Evolutionary conservation across 2,329 filamentous ascomycete species (phyloP).

Genomic region (Monosporascus sp.): DNA sequence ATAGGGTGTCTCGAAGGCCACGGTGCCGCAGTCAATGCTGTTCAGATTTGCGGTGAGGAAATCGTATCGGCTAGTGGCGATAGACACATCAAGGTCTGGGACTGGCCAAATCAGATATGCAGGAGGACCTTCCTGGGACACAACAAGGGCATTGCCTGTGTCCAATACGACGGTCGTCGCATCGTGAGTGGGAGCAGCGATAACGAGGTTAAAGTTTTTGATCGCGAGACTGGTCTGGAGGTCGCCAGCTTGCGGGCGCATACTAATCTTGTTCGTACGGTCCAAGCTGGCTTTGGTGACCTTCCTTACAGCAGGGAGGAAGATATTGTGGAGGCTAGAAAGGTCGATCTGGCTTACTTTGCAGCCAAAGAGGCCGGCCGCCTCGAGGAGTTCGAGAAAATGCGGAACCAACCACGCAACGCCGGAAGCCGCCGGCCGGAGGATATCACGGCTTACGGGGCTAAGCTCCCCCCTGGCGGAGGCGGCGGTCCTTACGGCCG

Average conservation of each 20-base stretch:
- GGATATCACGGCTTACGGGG: conserved; percentile 74
- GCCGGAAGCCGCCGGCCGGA: conserved; percentile 70
- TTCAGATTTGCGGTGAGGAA: conserved; percentile 79
- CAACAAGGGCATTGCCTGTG: conserved; percentile 92
- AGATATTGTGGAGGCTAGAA: conserved; percentile 66
- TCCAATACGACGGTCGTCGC: conserved; percentile 89
- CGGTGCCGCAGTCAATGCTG: conserved; percentile 88
- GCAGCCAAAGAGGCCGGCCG: conserved; percentile 49
- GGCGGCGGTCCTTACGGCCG: conserved; percentile 84
- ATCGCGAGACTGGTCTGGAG: conserved; percentile 78
- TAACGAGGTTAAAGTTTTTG: conserved; percentile 93
- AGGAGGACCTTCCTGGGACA: conserved; percentile 79
- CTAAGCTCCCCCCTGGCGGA: conserved; percentile 84
- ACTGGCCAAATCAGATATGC: conserved; percentile 74
- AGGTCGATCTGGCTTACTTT: conserved; percentile 70
- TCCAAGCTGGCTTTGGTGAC: conserved; percentile 93
- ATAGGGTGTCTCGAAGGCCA: conserved; percentile 81
- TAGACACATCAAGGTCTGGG: conserved; percentile 90
- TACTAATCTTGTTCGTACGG: conserved; percentile 79
- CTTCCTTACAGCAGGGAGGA: conserved; percentile 74
- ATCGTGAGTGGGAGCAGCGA: conserved; percentile 97
- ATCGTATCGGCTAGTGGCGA: conserved; percentile 95
- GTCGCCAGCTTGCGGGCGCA: conserved; percentile 85
- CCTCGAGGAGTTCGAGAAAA: conserved; percentile 34
- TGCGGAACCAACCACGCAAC: conserved; percentile 45